Conservation (phyloP, 106 monocot species). For the Acanthochlamys bracteata region DNA sequence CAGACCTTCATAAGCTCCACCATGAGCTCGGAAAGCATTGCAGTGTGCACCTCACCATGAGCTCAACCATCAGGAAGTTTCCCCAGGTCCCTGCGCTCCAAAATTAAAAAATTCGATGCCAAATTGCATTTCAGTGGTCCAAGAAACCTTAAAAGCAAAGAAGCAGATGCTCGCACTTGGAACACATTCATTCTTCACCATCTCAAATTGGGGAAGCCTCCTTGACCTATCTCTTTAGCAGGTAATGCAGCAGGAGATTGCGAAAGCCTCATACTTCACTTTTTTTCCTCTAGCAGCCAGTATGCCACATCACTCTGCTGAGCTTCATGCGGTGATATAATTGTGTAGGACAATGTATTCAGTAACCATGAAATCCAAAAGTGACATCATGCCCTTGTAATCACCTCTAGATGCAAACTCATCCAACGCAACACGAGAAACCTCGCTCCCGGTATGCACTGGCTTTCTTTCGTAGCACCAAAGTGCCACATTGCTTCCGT, state of each 20-base stretch:
- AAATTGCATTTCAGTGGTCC: conserved; percentile 27
- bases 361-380: too few species aligned
- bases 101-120: conserved; percentile 40
- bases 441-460: too few species aligned
- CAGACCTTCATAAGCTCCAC: conserved; percentile 31
- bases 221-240: conserved; percentile 30
- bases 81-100: conserved; percentile 15
- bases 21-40: conserved; percentile 56
- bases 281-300: conserved; percentile 57
- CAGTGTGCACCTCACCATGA: conserved; percentile 57
- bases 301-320: conserved; percentile 18
- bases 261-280: conserved; percentile 44
- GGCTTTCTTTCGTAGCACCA: too few species aligned
- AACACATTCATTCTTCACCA: conserved; percentile 59
- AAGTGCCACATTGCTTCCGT: too few species aligned
- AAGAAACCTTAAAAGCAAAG: conserved; percentile 22
- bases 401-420: too few species aligned
- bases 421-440: too few species aligned
- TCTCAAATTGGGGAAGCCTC: conserved; percentile 50
- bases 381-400: too few species aligned
- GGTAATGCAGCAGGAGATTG: conserved; percentile 38
- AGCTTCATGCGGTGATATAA: conserved; percentile 31
- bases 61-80: conserved; percentile 73
- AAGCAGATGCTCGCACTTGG: conserved; percentile 28
- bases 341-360: conserved; percentile 54